phyloP scores from a whole-genome alignment of 2,329 filamentous ascomycete genomes.

The Diplodia intermedia region DNA sequence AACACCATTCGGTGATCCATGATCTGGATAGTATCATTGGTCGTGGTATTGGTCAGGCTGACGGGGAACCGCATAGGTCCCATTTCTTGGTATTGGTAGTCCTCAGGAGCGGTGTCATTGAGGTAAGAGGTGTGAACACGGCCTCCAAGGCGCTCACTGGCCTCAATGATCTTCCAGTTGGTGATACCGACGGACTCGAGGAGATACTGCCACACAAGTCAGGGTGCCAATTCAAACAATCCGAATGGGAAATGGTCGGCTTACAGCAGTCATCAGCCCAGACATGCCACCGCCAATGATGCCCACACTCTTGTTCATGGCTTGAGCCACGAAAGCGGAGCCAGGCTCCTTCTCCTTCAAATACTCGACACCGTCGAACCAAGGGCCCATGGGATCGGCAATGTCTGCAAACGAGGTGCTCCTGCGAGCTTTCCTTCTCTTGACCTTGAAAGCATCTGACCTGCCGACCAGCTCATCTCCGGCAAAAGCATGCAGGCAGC shows the following conservation, averaged over 20 bases:
- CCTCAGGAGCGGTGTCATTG: constrained; percentile 61
- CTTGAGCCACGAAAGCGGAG: constrained; percentile 59
- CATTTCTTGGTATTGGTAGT: constrained; percentile 73
- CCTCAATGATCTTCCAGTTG: constrained; percentile 69
- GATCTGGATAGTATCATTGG: constrained; percentile 65
- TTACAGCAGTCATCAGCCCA: constrained; percentile 66
- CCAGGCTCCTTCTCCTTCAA: constrained; percentile 62
- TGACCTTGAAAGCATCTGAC: constrained; percentile 50
- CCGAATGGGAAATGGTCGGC: background rate
- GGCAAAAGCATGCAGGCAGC: constrained; percentile 56
- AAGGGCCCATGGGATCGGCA: constrained; percentile 64
- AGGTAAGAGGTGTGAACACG: constrained; percentile 70
- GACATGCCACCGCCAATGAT: constrained; percentile 72
- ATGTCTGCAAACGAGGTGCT: constrained; percentile 55
- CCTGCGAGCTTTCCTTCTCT: constrained; percentile 45
- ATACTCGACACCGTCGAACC: constrained; percentile 70
- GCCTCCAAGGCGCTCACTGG: constrained; percentile 66
- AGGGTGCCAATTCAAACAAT: background rate
- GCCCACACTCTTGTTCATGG: constrained; percentile 65
- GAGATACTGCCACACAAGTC: constrained; percentile 39
- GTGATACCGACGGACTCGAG: constrained; percentile 63
- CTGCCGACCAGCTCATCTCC: constrained; percentile 50
- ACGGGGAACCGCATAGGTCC: constrained; percentile 71
- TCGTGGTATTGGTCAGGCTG: constrained; percentile 55
- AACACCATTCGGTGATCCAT: constrained; percentile 70